A percentile compares a stretch with the other conserved stretches of the same genome.
Evolutionary conservation across 352 stramenopile genomes (phyloP).

Genomic region (Globisporangium viniferum): DNA sequence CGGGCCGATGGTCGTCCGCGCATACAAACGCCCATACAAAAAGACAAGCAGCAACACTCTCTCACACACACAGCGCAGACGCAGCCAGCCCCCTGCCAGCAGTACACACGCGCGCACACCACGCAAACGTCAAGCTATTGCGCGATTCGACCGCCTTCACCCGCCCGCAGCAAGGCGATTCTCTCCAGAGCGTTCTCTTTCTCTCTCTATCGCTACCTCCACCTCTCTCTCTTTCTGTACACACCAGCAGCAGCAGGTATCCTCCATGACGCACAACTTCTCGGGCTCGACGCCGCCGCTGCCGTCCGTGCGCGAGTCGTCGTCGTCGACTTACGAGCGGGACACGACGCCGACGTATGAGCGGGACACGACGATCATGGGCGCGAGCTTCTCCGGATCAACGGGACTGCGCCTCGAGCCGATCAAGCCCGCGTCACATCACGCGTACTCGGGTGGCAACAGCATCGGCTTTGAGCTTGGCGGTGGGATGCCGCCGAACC

Average conservation of each 20-base stretch:
- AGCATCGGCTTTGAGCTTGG: constrained; percentile 7
- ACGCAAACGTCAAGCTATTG: neutral
- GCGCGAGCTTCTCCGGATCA: constrained; percentile 9
- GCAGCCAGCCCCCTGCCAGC: neutral
- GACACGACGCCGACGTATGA: constrained; percentile 14
- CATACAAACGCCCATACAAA: constrained; percentile 2
- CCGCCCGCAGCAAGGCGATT: constrained; percentile 2
- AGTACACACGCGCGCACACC: neutral
- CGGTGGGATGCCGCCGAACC: constrained; percentile 4
- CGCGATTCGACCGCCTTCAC: neutral
- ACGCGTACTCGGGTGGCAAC: neutral
- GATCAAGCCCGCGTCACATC: constrained; percentile 8
- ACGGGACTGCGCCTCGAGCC: constrained; percentile 16
- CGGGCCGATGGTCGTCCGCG: neutral
- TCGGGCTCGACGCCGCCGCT: constrained; percentile 9
- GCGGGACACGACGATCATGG: constrained; percentile 19
- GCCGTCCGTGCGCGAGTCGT: constrained; percentile 15
- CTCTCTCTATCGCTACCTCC: neutral
- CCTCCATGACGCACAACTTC: neutral
- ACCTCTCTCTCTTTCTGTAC: neutral
- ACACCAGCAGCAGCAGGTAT: neutral
- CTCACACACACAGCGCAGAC: neutral
- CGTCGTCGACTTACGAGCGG: constrained; percentile 11
- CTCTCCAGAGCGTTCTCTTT: neutral
- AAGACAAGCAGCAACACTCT: neutral